Evolutionary conservation across 345 rosid species (phyloP).

Genomic region (Brassica carinata): DNA sequence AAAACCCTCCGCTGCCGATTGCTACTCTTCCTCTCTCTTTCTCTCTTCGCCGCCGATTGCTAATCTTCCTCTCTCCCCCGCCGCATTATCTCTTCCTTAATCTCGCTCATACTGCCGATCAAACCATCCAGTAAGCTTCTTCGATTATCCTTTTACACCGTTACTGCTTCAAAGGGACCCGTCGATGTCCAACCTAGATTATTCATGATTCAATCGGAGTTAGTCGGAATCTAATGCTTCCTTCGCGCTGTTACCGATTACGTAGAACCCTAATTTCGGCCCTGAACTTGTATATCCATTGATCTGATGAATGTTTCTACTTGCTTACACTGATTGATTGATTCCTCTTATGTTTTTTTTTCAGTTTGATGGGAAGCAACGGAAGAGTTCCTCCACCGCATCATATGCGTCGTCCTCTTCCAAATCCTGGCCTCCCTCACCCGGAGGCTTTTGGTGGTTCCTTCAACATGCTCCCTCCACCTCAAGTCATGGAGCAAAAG

Average conservation of each 20-base stretch:
- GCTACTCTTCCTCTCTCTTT: too few species aligned
- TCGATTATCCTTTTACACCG: not conserved
- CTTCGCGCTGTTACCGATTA: not conserved
- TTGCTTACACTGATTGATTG: not conserved
- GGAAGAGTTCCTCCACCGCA: slow-evolving; percentile 76
- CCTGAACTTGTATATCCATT: not conserved
- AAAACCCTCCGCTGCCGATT: not conserved
- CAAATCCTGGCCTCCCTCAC: slow-evolving; percentile 54
- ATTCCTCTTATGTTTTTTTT: not conserved
- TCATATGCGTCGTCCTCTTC: slow-evolving; percentile 62
- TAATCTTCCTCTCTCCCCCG: not conserved
- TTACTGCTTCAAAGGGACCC: not conserved
- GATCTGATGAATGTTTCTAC: not conserved
- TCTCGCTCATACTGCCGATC: not conserved
- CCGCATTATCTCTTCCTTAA: not conserved
- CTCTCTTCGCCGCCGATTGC: not conserved
- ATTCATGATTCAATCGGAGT: not conserved
- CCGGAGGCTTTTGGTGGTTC: slow-evolving; percentile 67
- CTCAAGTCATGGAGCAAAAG: slow-evolving; percentile 87
- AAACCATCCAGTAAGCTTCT: slow-evolving; percentile 9
- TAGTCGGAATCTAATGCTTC: not conserved
- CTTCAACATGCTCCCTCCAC: slow-evolving; percentile 75
- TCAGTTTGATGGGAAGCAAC: slow-evolving; percentile 74
- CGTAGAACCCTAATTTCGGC: slow-evolving; percentile 14
- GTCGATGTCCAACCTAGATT: not conserved